These are phyloP conservation scores for Helenozyma rhizophorensis DNA, from an alignment of 805 yeast species.

Conservation along the genomic window DNA sequence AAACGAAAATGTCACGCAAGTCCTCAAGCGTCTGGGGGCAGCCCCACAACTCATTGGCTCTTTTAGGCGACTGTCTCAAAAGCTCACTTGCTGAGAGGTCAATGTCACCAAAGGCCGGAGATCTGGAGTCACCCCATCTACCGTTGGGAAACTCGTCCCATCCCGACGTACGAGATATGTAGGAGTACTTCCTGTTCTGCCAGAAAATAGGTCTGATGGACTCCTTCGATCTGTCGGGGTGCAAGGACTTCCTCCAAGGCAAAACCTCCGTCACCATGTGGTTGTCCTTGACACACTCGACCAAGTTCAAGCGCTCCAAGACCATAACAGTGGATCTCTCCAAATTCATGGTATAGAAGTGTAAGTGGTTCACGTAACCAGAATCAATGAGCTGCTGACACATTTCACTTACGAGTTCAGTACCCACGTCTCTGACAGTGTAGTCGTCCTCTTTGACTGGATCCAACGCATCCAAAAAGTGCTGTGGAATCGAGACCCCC, in stretches of 20 bases:
- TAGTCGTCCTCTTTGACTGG: constrained; percentile 89
- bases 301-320: constrained; percentile 64
- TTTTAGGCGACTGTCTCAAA: constrained; percentile 76
- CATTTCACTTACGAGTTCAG: constrained; percentile 78
- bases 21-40: constrained; percentile 59
- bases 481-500: constrained; percentile 71
- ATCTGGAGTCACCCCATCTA: constrained; percentile 96
- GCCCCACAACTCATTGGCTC: constrained; percentile 87
- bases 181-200: constrained; percentile 89
- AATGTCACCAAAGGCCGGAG: constrained; percentile 93
- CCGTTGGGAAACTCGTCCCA: constrained; percentile 99
- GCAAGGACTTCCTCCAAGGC: constrained; percentile 92
- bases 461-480: constrained; percentile 64
- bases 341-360: constrained; percentile 95
- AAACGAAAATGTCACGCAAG: constrained; percentile 56
- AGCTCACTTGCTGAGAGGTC: constrained; percentile 77
- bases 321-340: constrained; percentile 89
- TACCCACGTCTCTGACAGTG: constrained; percentile 79
- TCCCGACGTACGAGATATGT: constrained; percentile 80
- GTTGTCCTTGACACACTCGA: constrained; percentile 39
- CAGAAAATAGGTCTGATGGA: constrained; percentile 92
- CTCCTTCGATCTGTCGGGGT: constrained; percentile 75
- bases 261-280: constrained; percentile 40
- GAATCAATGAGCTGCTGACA: constrained; percentile 68
- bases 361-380: constrained; percentile 78